Percentiles rank a stretch among this genome's conserved stretches.
Evolutionary conservation across 2,329 filamentous ascomycete species (phyloP).

Genomic region (Zymoseptoria tritici): DNA sequence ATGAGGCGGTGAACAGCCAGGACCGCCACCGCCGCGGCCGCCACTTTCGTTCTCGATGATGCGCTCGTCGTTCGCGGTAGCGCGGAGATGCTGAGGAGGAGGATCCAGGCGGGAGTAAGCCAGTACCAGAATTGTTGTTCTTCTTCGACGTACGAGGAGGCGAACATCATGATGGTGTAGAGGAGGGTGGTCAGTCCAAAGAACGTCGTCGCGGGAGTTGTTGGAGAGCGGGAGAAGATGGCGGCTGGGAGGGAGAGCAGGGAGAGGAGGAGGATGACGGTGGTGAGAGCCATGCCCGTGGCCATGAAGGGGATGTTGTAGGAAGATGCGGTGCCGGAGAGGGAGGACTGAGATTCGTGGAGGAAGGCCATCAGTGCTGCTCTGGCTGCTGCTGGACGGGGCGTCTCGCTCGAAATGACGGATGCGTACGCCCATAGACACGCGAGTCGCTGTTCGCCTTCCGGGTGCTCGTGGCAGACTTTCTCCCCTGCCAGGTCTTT

Average conservation of each 20-base stretch:
- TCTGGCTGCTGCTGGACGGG: too few relatives aligned
- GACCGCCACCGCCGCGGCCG: conserved; percentile 29
- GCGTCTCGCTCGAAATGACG: too few relatives aligned
- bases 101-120: conserved; percentile 62
- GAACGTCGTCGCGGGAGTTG: conserved; percentile 38
- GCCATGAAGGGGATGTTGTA: conserved; percentile 66
- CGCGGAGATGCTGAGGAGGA: conserved; percentile 25
- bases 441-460: conserved; percentile 18
- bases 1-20: conserved; percentile 59
- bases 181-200: conserved; percentile 31
- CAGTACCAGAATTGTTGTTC: conserved; percentile 99
- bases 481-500: background rate
- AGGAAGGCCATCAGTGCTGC: conserved; percentile 48
- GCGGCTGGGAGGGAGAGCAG: conserved; percentile 26
- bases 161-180: conserved; percentile 91
- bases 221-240: conserved; percentile 25
- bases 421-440: conserved; percentile 17
- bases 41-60: conserved; percentile 2
- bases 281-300: conserved; percentile 37
- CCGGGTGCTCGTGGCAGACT: too few relatives aligned
- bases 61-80: conserved; percentile 1
- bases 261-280: conserved; percentile 35
- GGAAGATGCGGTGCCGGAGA: conserved; percentile 88
- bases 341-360: conserved; percentile 62
- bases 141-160: conserved; percentile 94